phyloP scores from a whole-genome alignment of 139 green algal genomes.

The Chlamydomonas applanata region DNA sequence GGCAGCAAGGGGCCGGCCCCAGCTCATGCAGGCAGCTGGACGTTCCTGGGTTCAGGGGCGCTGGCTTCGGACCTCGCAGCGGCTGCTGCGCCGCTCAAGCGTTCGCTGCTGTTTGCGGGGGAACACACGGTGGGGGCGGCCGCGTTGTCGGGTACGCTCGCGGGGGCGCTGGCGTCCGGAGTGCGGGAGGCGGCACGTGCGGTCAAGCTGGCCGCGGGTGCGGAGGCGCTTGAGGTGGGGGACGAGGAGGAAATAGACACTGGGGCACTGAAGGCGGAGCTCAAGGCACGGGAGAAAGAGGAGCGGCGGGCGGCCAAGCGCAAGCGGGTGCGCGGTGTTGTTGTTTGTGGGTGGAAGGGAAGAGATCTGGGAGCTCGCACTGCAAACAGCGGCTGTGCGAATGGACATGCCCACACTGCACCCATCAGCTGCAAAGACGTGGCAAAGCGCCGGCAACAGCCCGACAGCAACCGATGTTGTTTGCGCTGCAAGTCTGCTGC shows the following conservation, averaged over 20 bases:
- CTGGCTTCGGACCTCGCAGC: background rate
- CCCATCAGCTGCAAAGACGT: too few species aligned
- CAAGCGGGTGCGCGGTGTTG: background rate
- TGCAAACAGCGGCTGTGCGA: background rate
- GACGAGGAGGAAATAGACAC: conserved; percentile 1
- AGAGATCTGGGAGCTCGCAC: background rate
- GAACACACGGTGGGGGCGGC: background rate
- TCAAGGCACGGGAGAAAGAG: conserved; percentile 4
- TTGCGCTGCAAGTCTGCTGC: too few species aligned
- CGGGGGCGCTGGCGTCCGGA: background rate
- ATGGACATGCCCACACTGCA: too few species aligned
- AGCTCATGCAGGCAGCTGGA: too few species aligned
- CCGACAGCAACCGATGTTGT: too few species aligned
- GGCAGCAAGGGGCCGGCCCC: background rate
- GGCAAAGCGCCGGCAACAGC: too few species aligned
- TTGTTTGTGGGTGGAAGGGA: background rate
- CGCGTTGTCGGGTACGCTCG: background rate
- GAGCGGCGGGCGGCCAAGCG: background rate
- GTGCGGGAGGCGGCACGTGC: conserved; percentile 1
- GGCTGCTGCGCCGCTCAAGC: background rate
- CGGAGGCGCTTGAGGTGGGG: background rate
- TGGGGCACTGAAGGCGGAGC: background rate
- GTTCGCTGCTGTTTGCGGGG: background rate
- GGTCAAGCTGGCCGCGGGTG: background rate
- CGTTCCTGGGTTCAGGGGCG: background rate